Base-by-base conservation (phyloP, 208 protist species). In the Acanthamoeba triangularis region DNA sequence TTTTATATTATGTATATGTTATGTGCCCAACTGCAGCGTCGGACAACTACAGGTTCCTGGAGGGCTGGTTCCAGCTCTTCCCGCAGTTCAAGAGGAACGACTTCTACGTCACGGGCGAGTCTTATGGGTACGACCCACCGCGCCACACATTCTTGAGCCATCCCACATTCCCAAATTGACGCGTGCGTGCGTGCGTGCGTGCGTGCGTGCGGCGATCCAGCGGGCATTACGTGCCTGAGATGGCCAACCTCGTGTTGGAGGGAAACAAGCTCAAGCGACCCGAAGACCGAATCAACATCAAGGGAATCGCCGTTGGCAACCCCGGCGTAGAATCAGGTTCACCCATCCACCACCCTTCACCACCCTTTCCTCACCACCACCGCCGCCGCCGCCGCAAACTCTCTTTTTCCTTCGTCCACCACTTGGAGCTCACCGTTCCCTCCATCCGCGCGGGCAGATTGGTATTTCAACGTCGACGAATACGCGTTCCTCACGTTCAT, bases 71-170 rank as follows among this genome's bases (percentile, higher is more conserved):
- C 72, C 23, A 63, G 61, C 76, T 84, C 23, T 97, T 96, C 94
- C 96, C 96, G 25, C 54, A 93, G 84, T 95, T 97, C 37, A 44
- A 28, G 28, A 41, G 96, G 72, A 56, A 93, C 30, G 54, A 59
- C 74, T 78, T 96, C n/a, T 97, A 52, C 54, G 44, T 97, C 33
- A 94, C 78, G 18, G 96, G 96, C 52, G 96, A 97, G 96, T 96
- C 84, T 23, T 97, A 97, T 63, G 96, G 96, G 65, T 74, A n/a
- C 65, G 13, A 13, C 23, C 10, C n/a, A 72, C 52, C 13, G 52
- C 52, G 0, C 16, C 16, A 67, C 20, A 23, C 61, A 67, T 67
- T 67, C n/a, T 10, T 14, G n/a, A n/a, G 41, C 6, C 41, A 47
- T 47, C 13, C 41, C 41, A 47, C 2, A 11, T n/a, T n/a, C n/a